These are phyloP conservation scores for Magnusiomyces suaveolens DNA, from an alignment of 1,139 yeast genomes.

Conservation along the genomic window DNA sequence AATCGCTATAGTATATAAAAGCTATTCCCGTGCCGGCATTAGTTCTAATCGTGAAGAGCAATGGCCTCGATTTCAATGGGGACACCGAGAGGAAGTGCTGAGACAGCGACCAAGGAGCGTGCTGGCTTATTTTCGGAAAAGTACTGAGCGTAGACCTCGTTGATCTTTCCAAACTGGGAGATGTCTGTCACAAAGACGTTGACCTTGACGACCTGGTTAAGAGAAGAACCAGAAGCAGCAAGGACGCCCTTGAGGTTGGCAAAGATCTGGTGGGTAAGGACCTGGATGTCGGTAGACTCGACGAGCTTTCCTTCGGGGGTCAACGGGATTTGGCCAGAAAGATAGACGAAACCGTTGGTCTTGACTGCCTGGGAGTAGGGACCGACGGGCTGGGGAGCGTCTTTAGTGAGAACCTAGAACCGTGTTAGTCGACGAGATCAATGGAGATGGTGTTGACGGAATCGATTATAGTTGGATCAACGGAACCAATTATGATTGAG, in stretches of 20 bases:
- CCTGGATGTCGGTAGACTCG: constrained; percentile 56
- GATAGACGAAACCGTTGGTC: constrained; percentile 69
- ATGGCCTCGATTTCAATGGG: constrained; percentile 63
- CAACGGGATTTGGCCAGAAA: constrained; percentile 92
- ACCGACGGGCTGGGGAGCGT: constrained; percentile 94
- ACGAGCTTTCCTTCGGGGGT: constrained; percentile 68
- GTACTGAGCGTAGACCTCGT: constrained; percentile 71
- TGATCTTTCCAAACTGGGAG: constrained; percentile 70
- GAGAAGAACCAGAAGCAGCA: constrained; percentile 72
- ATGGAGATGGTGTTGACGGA: not conserved
- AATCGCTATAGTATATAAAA: too few relatives aligned
- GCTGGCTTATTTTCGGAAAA: constrained; percentile 83
- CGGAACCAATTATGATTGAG: too few relatives aligned
- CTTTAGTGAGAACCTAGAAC: constrained; percentile 39
- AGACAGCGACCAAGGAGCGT: constrained; percentile 90
- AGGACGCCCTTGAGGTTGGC: constrained; percentile 67
- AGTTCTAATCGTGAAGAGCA: constrained; percentile 52
- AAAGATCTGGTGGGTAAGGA: constrained; percentile 76
- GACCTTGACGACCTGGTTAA: constrained; percentile 75
- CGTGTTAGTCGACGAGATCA: too few relatives aligned
- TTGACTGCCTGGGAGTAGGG: constrained; percentile 90
- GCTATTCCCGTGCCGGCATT: too few relatives aligned
- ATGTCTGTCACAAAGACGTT: constrained; percentile 85
- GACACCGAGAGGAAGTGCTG: constrained; percentile 74
- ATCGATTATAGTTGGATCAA: not conserved